phyloP scores from a whole-genome alignment of 164 flowering plant species.

The Taxillus chinensis region DNA sequence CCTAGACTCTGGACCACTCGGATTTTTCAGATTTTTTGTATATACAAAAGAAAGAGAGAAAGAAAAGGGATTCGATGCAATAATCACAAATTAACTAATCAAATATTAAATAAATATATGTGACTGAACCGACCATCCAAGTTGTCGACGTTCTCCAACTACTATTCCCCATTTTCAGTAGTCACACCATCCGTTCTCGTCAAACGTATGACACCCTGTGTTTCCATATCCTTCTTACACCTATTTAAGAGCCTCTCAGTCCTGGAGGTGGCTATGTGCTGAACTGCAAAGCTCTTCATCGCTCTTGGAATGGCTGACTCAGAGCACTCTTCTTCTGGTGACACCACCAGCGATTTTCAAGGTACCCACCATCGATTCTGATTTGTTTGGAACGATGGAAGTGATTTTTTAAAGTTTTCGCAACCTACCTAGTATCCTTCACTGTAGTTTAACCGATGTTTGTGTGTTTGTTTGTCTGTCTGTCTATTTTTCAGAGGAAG shows the following conservation, averaged over 20 bases:
- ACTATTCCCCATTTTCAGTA: background rate
- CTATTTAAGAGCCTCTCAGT: background rate
- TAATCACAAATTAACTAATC: too few species aligned
- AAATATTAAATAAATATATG: too few species aligned
- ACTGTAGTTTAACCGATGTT: background rate
- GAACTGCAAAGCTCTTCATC: background rate
- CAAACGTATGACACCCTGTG: background rate
- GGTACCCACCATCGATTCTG: constrained; percentile 12
- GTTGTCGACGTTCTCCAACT: background rate
- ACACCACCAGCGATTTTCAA: constrained; percentile 17
- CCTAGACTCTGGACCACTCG: too few species aligned
- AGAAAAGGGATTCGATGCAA: too few species aligned
- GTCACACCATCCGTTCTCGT: background rate
- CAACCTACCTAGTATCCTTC: background rate
- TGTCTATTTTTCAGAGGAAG: constrained; percentile 19
- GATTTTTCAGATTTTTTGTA: too few species aligned
- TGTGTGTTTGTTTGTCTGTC: background rate
- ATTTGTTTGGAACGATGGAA: too few species aligned
- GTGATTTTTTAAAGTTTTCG: too few species aligned
- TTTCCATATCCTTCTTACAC: background rate
- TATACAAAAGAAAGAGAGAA: too few species aligned
- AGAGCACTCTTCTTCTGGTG: constrained; percentile 25
- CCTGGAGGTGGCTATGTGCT: background rate
- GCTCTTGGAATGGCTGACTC: constrained; percentile 26
- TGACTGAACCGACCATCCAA: background rate